phyloP scores from a whole-genome alignment of 345 rosid species.

The Populus euphratica region DNA sequence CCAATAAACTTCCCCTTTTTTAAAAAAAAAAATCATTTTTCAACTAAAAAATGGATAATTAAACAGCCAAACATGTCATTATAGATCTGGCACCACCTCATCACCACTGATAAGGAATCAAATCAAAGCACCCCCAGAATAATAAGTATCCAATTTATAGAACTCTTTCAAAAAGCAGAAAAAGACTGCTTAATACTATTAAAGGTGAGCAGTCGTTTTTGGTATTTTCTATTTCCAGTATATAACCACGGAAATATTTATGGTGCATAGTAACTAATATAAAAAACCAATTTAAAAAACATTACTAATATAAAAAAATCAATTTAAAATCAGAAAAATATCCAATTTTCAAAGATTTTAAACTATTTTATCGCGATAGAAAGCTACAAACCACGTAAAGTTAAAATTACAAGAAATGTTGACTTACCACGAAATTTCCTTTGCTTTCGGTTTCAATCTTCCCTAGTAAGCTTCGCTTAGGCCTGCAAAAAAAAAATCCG shows the following conservation, averaged over 20 bases:
- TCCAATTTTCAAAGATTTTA: background rate
- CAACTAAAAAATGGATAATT: background rate
- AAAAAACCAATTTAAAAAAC: background rate
- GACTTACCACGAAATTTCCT: constrained; percentile 24
- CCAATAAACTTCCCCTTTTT: background rate
- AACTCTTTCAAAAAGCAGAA: constrained; percentile 21
- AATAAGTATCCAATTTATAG: background rate
- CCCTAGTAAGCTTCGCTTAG: constrained; percentile 18
- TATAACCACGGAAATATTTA: background rate
- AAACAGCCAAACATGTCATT: background rate
- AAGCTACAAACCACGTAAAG: background rate
- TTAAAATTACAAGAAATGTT: background rate
- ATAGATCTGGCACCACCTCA: constrained; percentile 47
- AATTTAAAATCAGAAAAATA: background rate
- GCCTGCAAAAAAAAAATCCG: constrained; percentile 14
- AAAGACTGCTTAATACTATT: constrained; percentile 38
- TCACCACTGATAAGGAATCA: constrained; percentile 10
- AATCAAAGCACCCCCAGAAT: background rate
- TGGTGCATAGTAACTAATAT: background rate
- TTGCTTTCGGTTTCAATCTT: constrained; percentile 8
- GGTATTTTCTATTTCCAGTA: constrained; percentile 21
- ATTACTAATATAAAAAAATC: background rate
- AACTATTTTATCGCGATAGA: background rate
- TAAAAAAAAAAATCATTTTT: background rate
- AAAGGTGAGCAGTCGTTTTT: constrained; percentile 43